Conservation (phyloP, 192 early-diverging fungal genomes). For the Mycoemilia scoparia region DNA sequence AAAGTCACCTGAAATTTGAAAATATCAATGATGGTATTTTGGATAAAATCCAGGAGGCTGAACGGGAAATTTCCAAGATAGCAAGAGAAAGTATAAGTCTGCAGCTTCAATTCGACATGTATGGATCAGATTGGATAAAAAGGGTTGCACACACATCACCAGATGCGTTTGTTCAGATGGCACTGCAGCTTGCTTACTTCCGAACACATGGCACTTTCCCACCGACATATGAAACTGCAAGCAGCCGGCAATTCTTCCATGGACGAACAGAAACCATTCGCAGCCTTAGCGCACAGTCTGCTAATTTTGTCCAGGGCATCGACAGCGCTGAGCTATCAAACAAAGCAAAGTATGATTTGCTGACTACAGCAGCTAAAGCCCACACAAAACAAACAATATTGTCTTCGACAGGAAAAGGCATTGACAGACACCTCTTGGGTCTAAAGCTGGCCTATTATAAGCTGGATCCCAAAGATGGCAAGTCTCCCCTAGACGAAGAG, state of each 20-base stretch:
- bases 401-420: slow-evolving; percentile 59
- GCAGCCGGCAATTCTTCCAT: slow-evolving; percentile 57
- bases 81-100: slow-evolving; percentile 41
- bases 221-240: slow-evolving; percentile 72
- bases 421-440: slow-evolving; percentile 73
- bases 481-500: slow-evolving; percentile 3
- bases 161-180: slow-evolving; percentile 79
- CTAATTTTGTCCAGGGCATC: slow-evolving; percentile 36
- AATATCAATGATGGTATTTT: slow-evolving; percentile 12
- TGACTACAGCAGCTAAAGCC: slow-evolving; percentile 41
- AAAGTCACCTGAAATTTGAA: slow-evolving; percentile 8
- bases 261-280: slow-evolving; percentile 81
- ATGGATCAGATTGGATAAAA: slow-evolving; percentile 63
- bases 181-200: slow-evolving; percentile 67
- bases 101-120: slow-evolving; percentile 45
- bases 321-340: slow-evolving; percentile 2
- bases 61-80: slow-evolving; percentile 26
- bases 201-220: slow-evolving; percentile 42
- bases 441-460: slow-evolving; percentile 38
- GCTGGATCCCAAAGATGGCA: slow-evolving; percentile 25
- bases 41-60: slow-evolving; percentile 27
- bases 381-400: slow-evolving; percentile 48
- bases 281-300: slow-evolving; percentile 48
- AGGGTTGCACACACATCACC: slow-evolving; percentile 40
- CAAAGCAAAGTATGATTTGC: slow-evolving; percentile 30